Base-by-base conservation (phyloP, 805 yeast species). In the Ogataea paraovalis region DNA sequence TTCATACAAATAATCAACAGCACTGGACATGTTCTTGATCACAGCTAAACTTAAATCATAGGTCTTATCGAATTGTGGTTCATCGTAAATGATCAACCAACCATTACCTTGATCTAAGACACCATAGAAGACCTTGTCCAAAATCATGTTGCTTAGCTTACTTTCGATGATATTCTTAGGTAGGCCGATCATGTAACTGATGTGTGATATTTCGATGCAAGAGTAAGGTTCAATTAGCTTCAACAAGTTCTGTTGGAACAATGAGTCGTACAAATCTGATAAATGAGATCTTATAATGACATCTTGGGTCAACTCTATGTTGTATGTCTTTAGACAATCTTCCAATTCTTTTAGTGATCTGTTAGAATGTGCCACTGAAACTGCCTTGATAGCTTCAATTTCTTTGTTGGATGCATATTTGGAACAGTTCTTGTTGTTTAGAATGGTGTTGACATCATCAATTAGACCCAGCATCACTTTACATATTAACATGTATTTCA, bases 81-180 rank as follows among this genome's bases (percentile, higher is more conserved):
- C 87, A 49, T 89, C 96, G 62, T 87, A 94, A 49, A 94, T 80
- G 55, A 89, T 83, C 59, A 94, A 76, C 96, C 97, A 94, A 8
- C 99, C 99, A 65, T 91, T 91, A 41, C 98, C 98, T 72, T 94
- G 99, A 67, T 94, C 99, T 57, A 94, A 75, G 33, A 94, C 98
- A 42, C 99, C 99, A 62, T 83, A 86, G 59, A 94, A 89, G n/a
- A 90, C 87, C 61, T 88, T 85, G 68, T 94, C 99, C 59, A 94
- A 76, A 57, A 94, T 92, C 98, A 94, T 92, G 68, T 92, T 97
- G 42, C 95, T 83, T 54, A 94, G 75, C 67, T 94, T 94, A 19
- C 95, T 95, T 70, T 94, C 99, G 28, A 94, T 89, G 63, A 89
- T 95, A 53, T 82, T 85, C 41, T 82, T 73, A 54, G 90, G 92